phyloP scores from a whole-genome alignment of 805 yeast genomes.

The Jamesozyma gamospora region DNA sequence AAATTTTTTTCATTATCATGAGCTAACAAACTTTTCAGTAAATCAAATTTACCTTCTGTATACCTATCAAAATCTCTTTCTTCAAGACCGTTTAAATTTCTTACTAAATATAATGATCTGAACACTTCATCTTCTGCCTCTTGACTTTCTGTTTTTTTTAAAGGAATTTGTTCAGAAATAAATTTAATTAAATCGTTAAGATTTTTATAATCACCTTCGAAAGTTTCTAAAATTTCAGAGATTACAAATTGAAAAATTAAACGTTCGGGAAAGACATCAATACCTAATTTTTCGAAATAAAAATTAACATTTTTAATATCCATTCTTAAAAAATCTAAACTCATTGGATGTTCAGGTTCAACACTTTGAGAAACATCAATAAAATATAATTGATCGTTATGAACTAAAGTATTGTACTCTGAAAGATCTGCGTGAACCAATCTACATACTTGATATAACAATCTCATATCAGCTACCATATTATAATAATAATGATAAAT shows the following conservation, averaged over 20 bases:
- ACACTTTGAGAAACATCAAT: slow-evolving; percentile 97
- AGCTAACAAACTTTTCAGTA: slow-evolving; percentile 57
- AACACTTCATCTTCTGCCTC: slow-evolving; percentile 79
- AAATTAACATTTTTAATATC: slow-evolving; percentile 93
- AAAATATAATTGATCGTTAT: slow-evolving; percentile 64
- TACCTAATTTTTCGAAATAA: slow-evolving; percentile 65
- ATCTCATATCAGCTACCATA: slow-evolving; percentile 74
- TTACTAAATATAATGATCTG: slow-evolving; percentile 65
- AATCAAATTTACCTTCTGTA: slow-evolving; percentile 68
- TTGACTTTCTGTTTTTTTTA: slow-evolving; percentile 43
- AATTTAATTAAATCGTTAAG: slow-evolving; percentile 29
- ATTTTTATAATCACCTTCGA: slow-evolving; percentile 30
- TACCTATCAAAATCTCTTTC: slow-evolving; percentile 83
- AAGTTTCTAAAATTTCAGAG: slow-evolving; percentile 35
- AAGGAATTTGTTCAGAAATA: slow-evolving; percentile 40
- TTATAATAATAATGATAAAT: slow-evolving; percentile 61
- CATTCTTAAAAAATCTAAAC: slow-evolving; percentile 90
- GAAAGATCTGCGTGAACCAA: slow-evolving; percentile 94
- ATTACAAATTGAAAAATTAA: slow-evolving; percentile 69
- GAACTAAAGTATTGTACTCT: slow-evolving; percentile 88
- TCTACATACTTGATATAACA: slow-evolving; percentile 78
- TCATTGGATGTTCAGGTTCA: slow-evolving; percentile 96
- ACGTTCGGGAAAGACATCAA: slow-evolving; percentile 73
- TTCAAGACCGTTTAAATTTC: slow-evolving; percentile 73
- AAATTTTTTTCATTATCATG: slow-evolving; percentile 27